Evolutionary conservation across 192 early-diverging fungal genomes (phyloP).

Genomic region (Coemansia aciculifera): DNA sequence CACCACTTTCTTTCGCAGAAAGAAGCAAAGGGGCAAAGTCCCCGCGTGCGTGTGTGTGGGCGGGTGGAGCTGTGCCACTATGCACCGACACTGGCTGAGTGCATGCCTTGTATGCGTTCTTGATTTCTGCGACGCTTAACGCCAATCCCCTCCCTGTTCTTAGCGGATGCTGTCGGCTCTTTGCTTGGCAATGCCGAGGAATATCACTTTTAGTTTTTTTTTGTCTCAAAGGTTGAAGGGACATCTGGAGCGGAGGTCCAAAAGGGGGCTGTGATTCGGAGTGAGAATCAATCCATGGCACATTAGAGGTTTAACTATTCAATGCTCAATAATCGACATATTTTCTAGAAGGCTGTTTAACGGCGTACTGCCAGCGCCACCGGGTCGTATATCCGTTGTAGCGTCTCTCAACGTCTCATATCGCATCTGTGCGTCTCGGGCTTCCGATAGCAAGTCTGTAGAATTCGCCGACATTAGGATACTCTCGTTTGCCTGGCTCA

Average conservation of each 20-base stretch:
- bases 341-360: constrained; percentile 12
- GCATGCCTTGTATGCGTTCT: not conserved
- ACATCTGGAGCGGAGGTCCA: not conserved
- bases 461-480: constrained; percentile 60
- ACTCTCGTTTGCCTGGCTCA: constrained; percentile 73
- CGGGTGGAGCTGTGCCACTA: not conserved
- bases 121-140: not conserved
- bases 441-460: constrained; percentile 43
- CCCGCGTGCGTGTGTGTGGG: not conserved
- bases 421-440: constrained; percentile 41
- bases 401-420: constrained; percentile 17
- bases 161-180: not conserved
- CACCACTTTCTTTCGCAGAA: not conserved
- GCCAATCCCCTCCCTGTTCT: not conserved
- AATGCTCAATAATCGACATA: constrained; percentile 18
- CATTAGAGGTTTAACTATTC: not conserved
- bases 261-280: not conserved
- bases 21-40: not conserved
- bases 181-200: not conserved
- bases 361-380: not conserved
- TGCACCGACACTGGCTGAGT: not conserved
- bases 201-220: not conserved
- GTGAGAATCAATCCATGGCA: not conserved
- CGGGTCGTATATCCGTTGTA: not conserved
- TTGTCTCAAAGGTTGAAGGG: not conserved